Percentiles rank a stretch among this genome's conserved stretches.
These are phyloP conservation scores for Aspergillus nomiae DNA, from an alignment of 2,329 filamentous ascomycete genomes.

Conservation along the genomic window DNA sequence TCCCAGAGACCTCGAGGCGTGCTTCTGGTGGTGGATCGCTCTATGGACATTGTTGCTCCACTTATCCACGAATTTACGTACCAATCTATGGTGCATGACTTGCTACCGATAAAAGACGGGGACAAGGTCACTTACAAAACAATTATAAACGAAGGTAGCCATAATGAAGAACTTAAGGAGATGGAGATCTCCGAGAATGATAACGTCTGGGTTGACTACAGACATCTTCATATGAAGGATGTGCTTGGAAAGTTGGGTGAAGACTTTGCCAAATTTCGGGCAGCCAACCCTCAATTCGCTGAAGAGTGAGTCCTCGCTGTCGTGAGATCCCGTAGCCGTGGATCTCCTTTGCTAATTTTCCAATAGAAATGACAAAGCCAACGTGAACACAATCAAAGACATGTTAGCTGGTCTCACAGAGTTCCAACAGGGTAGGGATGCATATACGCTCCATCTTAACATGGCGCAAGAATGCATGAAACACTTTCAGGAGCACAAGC, in stretches of 20 bases:
- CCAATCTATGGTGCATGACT: slow-evolving; percentile 95
- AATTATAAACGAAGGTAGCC: slow-evolving; percentile 71
- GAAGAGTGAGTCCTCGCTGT: slow-evolving; percentile 54
- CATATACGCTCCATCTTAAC: slow-evolving; percentile 88
- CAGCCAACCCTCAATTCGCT: slow-evolving; percentile 89
- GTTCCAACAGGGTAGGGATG: slow-evolving; percentile 93
- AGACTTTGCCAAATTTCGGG: slow-evolving; percentile 90
- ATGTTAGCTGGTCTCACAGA: slow-evolving; percentile 95
- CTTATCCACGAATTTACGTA: slow-evolving; percentile 96
- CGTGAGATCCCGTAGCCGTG: not conserved
- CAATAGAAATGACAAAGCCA: slow-evolving; percentile 65
- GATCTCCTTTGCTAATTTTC: slow-evolving; percentile 6
- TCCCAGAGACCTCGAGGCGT: slow-evolving; percentile 74
- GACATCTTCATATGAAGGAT: slow-evolving; percentile 97
- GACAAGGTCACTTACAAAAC: slow-evolving; percentile 88
- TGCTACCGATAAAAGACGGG: slow-evolving; percentile 82
- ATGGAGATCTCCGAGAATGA: slow-evolving; percentile 91
- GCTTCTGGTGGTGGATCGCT: slow-evolving; percentile 84
- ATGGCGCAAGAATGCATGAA: slow-evolving; percentile 99
- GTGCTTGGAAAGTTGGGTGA: slow-evolving; percentile 90
- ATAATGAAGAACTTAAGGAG: slow-evolving; percentile 77
- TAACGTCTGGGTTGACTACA: slow-evolving; percentile 91
- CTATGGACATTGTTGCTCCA: slow-evolving; percentile 88
- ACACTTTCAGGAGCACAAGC: slow-evolving; percentile 79
- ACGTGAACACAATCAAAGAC: slow-evolving; percentile 88